Conservation (phyloP, 176 grass and related monocot genomes). For the Bonia amplexicaulis region DNA sequence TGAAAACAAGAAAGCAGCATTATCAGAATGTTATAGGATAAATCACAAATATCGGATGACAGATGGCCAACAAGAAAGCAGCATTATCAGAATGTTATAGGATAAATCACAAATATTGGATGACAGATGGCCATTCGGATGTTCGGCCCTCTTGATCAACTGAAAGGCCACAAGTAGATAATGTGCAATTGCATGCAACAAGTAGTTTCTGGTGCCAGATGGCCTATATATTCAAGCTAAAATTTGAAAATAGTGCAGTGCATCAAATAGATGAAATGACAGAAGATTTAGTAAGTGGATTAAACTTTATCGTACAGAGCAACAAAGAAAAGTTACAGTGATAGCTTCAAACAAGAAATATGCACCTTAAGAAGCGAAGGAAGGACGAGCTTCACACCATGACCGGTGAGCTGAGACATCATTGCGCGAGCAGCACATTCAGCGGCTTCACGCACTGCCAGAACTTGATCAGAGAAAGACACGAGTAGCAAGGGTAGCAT, state of each 20-base stretch:
- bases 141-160: neutral
- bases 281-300: neutral
- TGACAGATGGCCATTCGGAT: neutral
- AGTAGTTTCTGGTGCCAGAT: neutral
- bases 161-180: neutral
- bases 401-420: conserved; percentile 97
- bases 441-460: conserved; percentile 92
- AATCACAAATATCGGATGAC: neutral
- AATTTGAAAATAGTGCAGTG: neutral
- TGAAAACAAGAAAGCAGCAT: neutral
- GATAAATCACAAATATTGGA: neutral
- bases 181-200: neutral
- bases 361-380: conserved; percentile 94
- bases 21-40: neutral
- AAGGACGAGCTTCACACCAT: conserved; percentile 95
- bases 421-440: conserved; percentile 99
- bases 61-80: neutral
- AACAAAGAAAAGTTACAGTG: neutral
- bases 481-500: conserved; percentile 94
- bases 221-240: neutral
- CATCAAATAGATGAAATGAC: neutral
- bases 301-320: neutral
- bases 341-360: conserved; percentile 11
- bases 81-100: neutral
- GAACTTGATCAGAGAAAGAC: conserved; percentile 96